Conservation (phyloP, 768 basidiomycete genomes). For the Amanita inopinata region DNA sequence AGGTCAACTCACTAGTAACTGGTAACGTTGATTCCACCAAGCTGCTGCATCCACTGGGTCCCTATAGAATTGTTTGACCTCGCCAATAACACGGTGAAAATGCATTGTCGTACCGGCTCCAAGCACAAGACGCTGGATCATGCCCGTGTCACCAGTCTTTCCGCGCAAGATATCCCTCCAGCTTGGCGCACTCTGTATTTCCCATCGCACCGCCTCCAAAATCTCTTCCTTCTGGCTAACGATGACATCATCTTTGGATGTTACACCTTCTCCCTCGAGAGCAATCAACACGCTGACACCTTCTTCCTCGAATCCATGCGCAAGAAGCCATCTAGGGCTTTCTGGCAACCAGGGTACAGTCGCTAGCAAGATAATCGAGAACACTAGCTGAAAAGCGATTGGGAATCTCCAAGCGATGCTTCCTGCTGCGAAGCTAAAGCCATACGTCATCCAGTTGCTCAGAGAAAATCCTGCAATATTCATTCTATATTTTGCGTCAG, state of each 20-base stretch:
- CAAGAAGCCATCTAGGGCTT: conserved; percentile 39
- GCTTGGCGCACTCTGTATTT: conserved; percentile 29
- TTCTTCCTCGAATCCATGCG: conserved; percentile 32
- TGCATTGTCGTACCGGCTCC: conserved; percentile 26
- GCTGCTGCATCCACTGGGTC: conserved; percentile 44
- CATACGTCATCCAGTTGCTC: conserved; percentile 47
- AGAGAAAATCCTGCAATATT: conserved; percentile 41
- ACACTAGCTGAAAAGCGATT: conserved; percentile 40
- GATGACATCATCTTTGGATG: conserved; percentile 26
- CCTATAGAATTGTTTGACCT: conserved; percentile 17
- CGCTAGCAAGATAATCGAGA: conserved; percentile 32
- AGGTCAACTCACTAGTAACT: conserved; percentile 38
- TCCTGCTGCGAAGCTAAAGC: conserved; percentile 34
- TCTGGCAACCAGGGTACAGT: conserved; percentile 42
- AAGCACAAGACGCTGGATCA: conserved; percentile 32
- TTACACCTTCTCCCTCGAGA: conserved; percentile 29
- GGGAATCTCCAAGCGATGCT: conserved; percentile 40
- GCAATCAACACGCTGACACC: conserved; percentile 33
- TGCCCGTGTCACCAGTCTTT: conserved; percentile 33
- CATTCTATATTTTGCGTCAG: conserved; percentile 23
- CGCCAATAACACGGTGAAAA: neutral
- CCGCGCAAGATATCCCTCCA: conserved; percentile 34
- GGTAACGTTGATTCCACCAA: conserved; percentile 42
- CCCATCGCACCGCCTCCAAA: conserved; percentile 32
- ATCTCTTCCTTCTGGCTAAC: conserved; percentile 31